Base-by-base conservation (phyloP, 495 filamentous ascomycete species). In the Annulohypoxylon stygium region DNA sequence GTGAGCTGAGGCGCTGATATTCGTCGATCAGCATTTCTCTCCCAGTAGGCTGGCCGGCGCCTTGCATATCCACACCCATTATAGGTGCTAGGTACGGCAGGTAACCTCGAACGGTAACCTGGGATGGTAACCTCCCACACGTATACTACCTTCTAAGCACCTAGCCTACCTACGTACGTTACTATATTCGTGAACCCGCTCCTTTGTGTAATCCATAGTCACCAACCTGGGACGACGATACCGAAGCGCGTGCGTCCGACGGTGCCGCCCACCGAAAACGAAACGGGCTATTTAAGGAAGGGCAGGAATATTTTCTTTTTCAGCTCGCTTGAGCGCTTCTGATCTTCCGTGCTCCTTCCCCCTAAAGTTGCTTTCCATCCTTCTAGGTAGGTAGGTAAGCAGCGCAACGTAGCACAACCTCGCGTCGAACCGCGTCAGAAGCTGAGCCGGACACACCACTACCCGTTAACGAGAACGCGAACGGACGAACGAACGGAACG, bases 401-500 rank as follows among this genome's bases (percentile, higher is more conserved):
- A 45, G 20, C 20, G 39, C 45, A 50, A 41, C 57, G 55, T 71
- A 55, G 47, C 47, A 61, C 50, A 48, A 18, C 39, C 2, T 23
- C 14, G 12, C 26, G n/a, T 33, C 43, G 5, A 23, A 23, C 33
- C 25, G 25, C 48, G 50, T 54, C 25, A 47, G 16, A 20, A 20
- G 16, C 50, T 54, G 12, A 4, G 3, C 39, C 14, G 39, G n/a
- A 5, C 4, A 30, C 3, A 30, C 30, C 30, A 30, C 30, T 2
- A 1, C 2, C 30, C 30, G 30, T 1, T 0, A 2, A 30, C 30
- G 30, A 30, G 1, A 30, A 30, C 30, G 30, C 30, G 30, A 30
- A 3, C 30, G 34, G 18, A 43, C 39, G 39, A 23, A 23, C 20
- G 20, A 23, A 23, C 20, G 20, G 20, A 23, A 23, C 30, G 47